These are phyloP conservation scores for Xylaria sp. DNA, from an alignment of 2,329 filamentous ascomycete genomes.

Conservation along the genomic window DNA sequence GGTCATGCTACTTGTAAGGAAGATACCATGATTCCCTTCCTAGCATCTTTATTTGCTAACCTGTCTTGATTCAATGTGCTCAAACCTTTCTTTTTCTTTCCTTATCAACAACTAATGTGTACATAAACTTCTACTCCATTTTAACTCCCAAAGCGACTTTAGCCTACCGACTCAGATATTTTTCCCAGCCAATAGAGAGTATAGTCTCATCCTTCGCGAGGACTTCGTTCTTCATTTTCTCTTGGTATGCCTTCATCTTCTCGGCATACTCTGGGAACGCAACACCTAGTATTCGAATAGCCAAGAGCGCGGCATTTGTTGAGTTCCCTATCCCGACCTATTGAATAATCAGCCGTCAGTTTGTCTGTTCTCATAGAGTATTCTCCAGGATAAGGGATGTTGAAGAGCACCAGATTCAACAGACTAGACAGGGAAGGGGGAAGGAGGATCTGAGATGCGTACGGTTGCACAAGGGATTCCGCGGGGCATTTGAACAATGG, in stretches of 20 bases:
- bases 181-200: neutral
- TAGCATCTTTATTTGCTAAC: neutral
- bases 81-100: neutral
- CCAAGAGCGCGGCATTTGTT: conserved; percentile 79
- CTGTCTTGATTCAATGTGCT: neutral
- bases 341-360: conserved; percentile 16
- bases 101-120: neutral
- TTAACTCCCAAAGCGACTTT: neutral
- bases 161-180: neutral
- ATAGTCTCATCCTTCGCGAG: conserved; percentile 33
- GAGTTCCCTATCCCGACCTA: conserved; percentile 80
- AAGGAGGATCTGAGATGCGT: neutral
- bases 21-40: neutral
- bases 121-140: neutral
- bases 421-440: neutral
- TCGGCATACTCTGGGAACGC: conserved; percentile 65
- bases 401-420: neutral
- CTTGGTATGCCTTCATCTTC: conserved; percentile 69
- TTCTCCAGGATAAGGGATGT: neutral
- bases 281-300: conserved; percentile 72
- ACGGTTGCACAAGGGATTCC: conserved; percentile 76
- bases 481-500: conserved; percentile 81
- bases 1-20: neutral
- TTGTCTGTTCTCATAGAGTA: neutral
- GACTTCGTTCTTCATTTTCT: conserved; percentile 71